These are phyloP conservation scores for Sonneratia alba DNA, from an alignment of 345 rosid genomes.

Conservation along the genomic window DNA sequence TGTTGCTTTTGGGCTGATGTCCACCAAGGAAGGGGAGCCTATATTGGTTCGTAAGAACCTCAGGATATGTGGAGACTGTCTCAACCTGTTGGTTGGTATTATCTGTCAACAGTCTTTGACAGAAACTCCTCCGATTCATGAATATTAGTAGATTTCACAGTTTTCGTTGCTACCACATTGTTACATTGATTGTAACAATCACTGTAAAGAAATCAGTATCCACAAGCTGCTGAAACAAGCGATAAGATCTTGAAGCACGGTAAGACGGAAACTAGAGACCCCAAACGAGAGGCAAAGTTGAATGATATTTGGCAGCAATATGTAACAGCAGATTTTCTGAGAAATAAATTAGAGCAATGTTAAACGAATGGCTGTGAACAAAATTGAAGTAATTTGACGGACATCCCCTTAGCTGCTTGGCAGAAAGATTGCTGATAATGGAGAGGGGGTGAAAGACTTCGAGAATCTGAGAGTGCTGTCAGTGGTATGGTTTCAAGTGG, in stretches of 20 bases:
- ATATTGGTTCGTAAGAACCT: constrained; percentile 68
- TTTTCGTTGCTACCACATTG: too few species aligned
- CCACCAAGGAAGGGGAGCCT: constrained; percentile 52
- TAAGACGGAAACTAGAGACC: not conserved
- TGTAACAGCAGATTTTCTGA: not conserved
- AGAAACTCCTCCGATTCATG: too few species aligned
- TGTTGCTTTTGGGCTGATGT: constrained; percentile 73
- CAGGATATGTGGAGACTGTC: constrained; percentile 89
- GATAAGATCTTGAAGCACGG: not conserved
- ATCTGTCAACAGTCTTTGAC: not conserved
- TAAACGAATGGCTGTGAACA: not conserved
- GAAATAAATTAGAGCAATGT: not conserved
- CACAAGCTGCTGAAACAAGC: too few species aligned
- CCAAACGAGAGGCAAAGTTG: not conserved
- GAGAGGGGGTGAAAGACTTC: not conserved
- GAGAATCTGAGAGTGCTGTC: constrained; percentile 9
- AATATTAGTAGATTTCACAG: too few species aligned
- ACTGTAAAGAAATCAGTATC: not conserved
- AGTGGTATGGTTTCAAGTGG: constrained; percentile 69
- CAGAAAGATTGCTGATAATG: not conserved
- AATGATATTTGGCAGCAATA: not conserved
- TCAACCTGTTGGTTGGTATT: constrained; percentile 13
- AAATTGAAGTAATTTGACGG: not conserved
- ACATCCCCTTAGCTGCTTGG: not conserved
- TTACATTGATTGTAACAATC: not conserved